Evolutionary conservation across 108 stramenopile genomes (phyloP), one percentile per base, ranked within the genome.

Genomic region (Phaeodactylum tricornutum): DNA sequence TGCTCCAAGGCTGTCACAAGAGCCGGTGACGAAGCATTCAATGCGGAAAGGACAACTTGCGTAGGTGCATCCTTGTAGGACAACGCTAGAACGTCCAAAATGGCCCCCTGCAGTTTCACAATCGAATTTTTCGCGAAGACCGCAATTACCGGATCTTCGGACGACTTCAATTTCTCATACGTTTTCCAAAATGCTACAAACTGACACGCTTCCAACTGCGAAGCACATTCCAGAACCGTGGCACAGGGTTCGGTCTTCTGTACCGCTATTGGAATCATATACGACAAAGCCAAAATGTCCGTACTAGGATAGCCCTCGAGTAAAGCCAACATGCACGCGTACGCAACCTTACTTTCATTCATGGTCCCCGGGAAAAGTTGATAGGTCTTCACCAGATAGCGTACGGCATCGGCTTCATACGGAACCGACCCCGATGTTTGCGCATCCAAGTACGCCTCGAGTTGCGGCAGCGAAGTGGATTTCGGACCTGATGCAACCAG

Each of bases 401-500:
- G 77, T 44, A 84, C 84, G 53, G 84, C 82, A 29, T 76, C 83
- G 51, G 77, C 80, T 62, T 61, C 54, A 61, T 92, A 92, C 12
- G 81, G 71, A 22, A 64, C 72, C 24, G 67, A 57, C 27, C 77
- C 75, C 17, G 68, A 53, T 14, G 79, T 69, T 51, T 92, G 85
- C n/a, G 78, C 80, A 14, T 69, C 64, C 39, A 84, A 74, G 47
- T 84, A 79, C 39, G 70, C 62, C 49, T 84, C 81, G 57, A 90
- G 72, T 43, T 68, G 59, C 55, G 0, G 21, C 50, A 1, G 12
- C 22, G 4, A 14, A 61, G 0, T 62, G 61, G 36, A 60, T 64
- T 12, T 32, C 24, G n/a, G 59, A 55, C 8, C 44, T 30, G 30
- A 20, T 67, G 0, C 55, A 75, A n/a, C n/a, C n/a, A n/a, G n/a